Evolutionary conservation across 23 red algal species (phyloP).

Genomic region (Gracilaria domingensis): DNA sequence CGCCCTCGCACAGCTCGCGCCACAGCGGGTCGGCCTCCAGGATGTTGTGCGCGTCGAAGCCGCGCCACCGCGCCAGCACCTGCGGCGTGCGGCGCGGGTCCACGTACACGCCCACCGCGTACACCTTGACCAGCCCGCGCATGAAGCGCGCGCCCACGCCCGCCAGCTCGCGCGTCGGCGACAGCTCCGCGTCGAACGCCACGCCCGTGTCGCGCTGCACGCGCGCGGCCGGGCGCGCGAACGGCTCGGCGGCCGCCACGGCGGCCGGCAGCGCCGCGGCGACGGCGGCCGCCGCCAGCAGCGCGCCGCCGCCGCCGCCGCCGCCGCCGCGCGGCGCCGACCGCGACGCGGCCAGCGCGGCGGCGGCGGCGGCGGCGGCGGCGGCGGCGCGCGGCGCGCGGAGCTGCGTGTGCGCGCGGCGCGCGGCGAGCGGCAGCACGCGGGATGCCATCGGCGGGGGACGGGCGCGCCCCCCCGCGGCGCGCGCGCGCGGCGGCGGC

Average conservation of each 20-base stretch:
- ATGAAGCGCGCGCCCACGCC: constrained; percentile 80
- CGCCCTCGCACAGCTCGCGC: constrained; percentile 27
- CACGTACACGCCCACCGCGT: constrained; percentile 83
- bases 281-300: not conserved
- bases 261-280: not conserved
- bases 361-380: not conserved
- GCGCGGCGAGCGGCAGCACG: too few species aligned
- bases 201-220: constrained; percentile 53
- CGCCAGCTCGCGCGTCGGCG: constrained; percentile 4
- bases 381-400: not conserved
- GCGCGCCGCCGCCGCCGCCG: not conserved
- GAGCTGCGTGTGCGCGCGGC: not conserved
- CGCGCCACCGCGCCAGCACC: not conserved
- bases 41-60: constrained; percentile 24
- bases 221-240: not conserved
- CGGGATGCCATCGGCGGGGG: too few species aligned
- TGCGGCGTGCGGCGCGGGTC: not conserved
- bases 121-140: constrained; percentile 84
- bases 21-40: constrained; percentile 40
- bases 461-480: too few species aligned
- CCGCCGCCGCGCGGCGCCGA: not conserved
- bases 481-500: too few species aligned
- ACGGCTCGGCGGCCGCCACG: not conserved
- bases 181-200: constrained; percentile 23
- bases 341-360: not conserved